Base-by-base conservation (phyloP, 2,329 filamentous ascomycete genomes). In the Pestalotiopsis sp. region DNA sequence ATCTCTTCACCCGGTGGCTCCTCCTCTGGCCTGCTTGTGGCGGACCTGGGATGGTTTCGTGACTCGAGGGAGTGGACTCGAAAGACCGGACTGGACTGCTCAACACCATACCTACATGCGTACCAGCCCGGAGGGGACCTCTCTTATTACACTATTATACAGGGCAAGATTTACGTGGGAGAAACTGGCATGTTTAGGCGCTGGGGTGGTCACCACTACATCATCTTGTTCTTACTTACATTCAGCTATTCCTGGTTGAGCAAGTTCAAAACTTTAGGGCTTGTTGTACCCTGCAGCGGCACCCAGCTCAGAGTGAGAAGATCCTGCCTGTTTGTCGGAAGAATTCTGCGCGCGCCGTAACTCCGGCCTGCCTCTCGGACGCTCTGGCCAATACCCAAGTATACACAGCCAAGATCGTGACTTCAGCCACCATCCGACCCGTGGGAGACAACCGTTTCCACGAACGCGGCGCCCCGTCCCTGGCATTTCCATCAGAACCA, bases 191-290 rank as follows among this genome's bases (percentile, higher is more conserved):
- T 59, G 27, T 20, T 12, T 12, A 45, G 56, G 65, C 64, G 41
- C 41, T 58, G 20, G 20, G 27, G 64, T 56, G 64, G 59, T 38
- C 36, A 61, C 36, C 27, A 67, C 52, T 23, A 61, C 65, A 67
- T 67, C 65, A 61, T 60, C 23, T 27, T 52, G 20, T 20, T 25
- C 56, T 60, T 38, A 59, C 52, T 20, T 45, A 67, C 65, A 60
- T 60, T 41, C 36, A 63, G 59, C 66, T 67, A 63, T 67, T 52
- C 66, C 66, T 67, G 66, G 38, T 62, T 67, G 7, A 60, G 65
- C 65, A 67, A 60, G 56, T 39, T 60, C 65, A 31, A 59, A 27
- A 41, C 52, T 60, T 66, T 59, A 60, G 65, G 65, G 65, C 52
- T 59, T 45, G 13, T 60, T 52, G 14, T 60, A 60, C 65, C 56